phyloP scores from a whole-genome alignment of 2,329 filamentous ascomycete genomes.

The Talaromyces piceae region DNA sequence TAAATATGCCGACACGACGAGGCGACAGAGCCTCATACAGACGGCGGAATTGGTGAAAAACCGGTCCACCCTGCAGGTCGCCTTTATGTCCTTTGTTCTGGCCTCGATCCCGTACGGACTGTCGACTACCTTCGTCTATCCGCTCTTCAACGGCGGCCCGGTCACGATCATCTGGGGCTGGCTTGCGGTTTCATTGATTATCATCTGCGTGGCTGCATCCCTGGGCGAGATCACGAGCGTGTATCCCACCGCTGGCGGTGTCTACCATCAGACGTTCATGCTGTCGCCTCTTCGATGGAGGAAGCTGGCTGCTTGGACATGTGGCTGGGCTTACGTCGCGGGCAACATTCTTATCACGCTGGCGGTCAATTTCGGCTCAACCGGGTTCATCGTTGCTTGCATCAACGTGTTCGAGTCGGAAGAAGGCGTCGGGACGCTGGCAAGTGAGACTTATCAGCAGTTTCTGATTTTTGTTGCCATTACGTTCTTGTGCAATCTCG shows the following conservation, averaged over 20 bases:
- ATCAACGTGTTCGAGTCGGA: slow-evolving; percentile 48
- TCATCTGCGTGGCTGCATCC: slow-evolving; percentile 62
- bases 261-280: slow-evolving; percentile 75
- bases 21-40: not conserved
- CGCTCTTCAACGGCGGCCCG: slow-evolving; percentile 58
- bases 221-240: slow-evolving; percentile 69
- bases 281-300: slow-evolving; percentile 56
- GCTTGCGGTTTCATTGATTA: slow-evolving; percentile 60
- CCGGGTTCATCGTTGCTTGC: slow-evolving; percentile 47
- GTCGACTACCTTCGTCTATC: slow-evolving; percentile 62
- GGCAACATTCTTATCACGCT: slow-evolving; percentile 77
- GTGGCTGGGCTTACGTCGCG: slow-evolving; percentile 68
- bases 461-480: slow-evolving; percentile 45
- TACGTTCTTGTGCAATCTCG: slow-evolving; percentile 43
- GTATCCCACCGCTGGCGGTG: slow-evolving; percentile 68
- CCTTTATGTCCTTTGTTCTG: slow-evolving; percentile 50
- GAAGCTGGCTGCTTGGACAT: slow-evolving; percentile 60
- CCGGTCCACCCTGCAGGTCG: slow-evolving; percentile 1
- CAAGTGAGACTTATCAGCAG: slow-evolving; percentile 37
- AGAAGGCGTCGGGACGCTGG: slow-evolving; percentile 40
- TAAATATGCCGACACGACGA: not conserved
- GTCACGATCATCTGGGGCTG: slow-evolving; percentile 68
- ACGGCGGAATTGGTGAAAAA: slow-evolving; percentile 1
- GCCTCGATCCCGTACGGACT: slow-evolving; percentile 68
- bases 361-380: slow-evolving; percentile 71